A percentile compares a stretch with the other conserved stretches of the same genome.
These are phyloP conservation scores for Vigna reflexopilosa DNA, from an alignment of 306 rosid genomes.

Conservation along the genomic window DNA sequence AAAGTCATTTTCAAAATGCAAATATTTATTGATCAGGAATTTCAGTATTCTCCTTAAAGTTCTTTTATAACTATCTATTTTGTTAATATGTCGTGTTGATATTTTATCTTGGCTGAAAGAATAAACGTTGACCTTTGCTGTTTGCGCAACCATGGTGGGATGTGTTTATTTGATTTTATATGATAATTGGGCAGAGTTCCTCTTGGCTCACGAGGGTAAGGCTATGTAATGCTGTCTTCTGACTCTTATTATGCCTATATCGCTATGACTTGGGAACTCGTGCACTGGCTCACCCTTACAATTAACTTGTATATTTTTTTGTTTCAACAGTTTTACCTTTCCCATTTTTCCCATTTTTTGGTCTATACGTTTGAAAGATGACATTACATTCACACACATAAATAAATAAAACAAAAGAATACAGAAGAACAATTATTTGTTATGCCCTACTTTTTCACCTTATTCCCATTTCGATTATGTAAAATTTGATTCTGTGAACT, in stretches of 20 bases:
- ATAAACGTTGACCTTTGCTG: constrained; percentile 17
- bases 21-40: constrained; percentile 30
- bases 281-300: constrained; percentile 11
- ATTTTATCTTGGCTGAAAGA: constrained; percentile 35
- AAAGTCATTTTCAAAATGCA: constrained; percentile 12
- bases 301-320: not conserved
- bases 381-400: not conserved
- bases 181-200: constrained; percentile 4
- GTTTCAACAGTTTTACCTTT: not conserved
- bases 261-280: constrained; percentile 24
- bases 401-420: constrained; percentile 2
- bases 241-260: not conserved
- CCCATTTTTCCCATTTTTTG: not conserved
- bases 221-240: not conserved
- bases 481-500: constrained; percentile 13
- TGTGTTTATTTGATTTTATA: constrained; percentile 4
- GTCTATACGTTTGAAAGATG: not conserved
- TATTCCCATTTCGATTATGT: constrained; percentile 3
- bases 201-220: constrained; percentile 1
- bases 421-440: not conserved
- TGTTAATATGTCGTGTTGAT: not conserved
- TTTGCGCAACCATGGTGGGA: constrained; percentile 4
- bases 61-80: constrained; percentile 2
- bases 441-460: not conserved
- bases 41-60: constrained; percentile 16